Evolutionary conservation across 139 green algal genomes (phyloP).

Genomic region (Tetradesmus obliquus): DNA sequence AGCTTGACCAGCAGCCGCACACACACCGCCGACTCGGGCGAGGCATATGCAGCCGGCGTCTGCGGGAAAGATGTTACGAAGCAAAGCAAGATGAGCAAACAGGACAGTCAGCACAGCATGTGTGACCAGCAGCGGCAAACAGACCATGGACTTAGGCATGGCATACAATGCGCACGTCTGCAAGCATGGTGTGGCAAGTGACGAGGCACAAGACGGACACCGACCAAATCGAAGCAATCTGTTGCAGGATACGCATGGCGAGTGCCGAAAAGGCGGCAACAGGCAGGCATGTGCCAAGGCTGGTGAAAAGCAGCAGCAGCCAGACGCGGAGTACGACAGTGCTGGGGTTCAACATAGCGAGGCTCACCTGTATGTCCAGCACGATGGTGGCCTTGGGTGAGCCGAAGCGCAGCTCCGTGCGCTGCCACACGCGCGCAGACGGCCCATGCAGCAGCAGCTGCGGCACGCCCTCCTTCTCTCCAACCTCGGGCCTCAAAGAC

Average conservation of each 20-base stretch:
- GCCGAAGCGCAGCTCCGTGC: conserved; percentile 57
- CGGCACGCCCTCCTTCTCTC: conserved; percentile 9
- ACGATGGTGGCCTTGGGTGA: conserved; percentile 76
- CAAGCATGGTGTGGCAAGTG: too few species aligned
- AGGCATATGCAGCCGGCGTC: conserved; percentile 65
- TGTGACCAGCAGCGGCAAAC: too few species aligned
- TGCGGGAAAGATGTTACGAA: neutral
- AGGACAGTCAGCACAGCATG: too few species aligned
- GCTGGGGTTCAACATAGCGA: too few species aligned
- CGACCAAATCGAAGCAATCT: too few species aligned
- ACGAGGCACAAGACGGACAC: too few species aligned
- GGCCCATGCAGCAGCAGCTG: conserved; percentile 41
- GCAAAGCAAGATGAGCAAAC: too few species aligned
- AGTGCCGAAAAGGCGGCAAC: too few species aligned
- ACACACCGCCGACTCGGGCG: conserved; percentile 73
- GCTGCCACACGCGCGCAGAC: conserved; percentile 36
- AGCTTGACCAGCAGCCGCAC: conserved; percentile 82
- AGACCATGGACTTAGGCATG: too few species aligned
- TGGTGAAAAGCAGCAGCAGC: neutral
- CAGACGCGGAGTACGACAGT: too few species aligned
- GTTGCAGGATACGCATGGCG: too few species aligned
- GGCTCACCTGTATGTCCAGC: conserved; percentile 63
- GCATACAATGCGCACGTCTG: too few species aligned
- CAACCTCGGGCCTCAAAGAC: conserved; percentile 45
- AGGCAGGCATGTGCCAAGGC: neutral